Percentiles rank a stretch among this genome's conserved stretches.
phyloP scores from a whole-genome alignment of 768 basidiomycete genomes.

The Lactarius deliciosus region DNA sequence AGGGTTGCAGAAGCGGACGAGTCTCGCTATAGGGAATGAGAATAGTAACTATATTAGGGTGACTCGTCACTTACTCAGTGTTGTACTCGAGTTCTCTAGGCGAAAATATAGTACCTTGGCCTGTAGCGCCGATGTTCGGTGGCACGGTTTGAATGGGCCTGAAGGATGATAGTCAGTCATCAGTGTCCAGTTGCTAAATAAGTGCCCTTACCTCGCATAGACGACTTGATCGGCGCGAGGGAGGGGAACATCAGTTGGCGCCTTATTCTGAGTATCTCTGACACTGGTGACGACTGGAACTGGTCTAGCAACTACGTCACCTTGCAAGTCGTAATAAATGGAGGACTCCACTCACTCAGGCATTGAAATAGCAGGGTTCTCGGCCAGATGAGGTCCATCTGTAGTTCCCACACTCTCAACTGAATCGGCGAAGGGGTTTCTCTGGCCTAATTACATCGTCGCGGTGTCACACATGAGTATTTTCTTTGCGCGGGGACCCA shows the following conservation, averaged over 20 bases:
- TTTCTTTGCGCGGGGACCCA: background rate
- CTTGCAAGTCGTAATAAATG: background rate
- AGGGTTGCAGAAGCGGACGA: slow-evolving; percentile 48
- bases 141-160: slow-evolving; percentile 28
- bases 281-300: background rate
- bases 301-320: slow-evolving; percentile 10
- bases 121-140: slow-evolving; percentile 17
- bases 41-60: slow-evolving; percentile 10
- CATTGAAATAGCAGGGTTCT: slow-evolving; percentile 5
- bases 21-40: slow-evolving; percentile 45
- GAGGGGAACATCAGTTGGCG: slow-evolving; percentile 23
- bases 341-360: slow-evolving; percentile 13
- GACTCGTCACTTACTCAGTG: slow-evolving; percentile 34
- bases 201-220: slow-evolving; percentile 20
- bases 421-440: slow-evolving; percentile 22
- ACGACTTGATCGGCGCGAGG: slow-evolving; percentile 20
- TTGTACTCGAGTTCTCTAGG: slow-evolving; percentile 21
- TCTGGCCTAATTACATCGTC: background rate
- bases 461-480: background rate
- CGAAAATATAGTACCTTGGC: slow-evolving; percentile 8
- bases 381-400: slow-evolving; percentile 8
- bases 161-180: background rate
- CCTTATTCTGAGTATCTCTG: slow-evolving; percentile 15
- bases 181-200: background rate
- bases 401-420: slow-evolving; percentile 7